These are phyloP conservation scores for Termitomyces sp. DNA, from an alignment of 768 basidiomycete genomes.

Conservation along the genomic window DNA sequence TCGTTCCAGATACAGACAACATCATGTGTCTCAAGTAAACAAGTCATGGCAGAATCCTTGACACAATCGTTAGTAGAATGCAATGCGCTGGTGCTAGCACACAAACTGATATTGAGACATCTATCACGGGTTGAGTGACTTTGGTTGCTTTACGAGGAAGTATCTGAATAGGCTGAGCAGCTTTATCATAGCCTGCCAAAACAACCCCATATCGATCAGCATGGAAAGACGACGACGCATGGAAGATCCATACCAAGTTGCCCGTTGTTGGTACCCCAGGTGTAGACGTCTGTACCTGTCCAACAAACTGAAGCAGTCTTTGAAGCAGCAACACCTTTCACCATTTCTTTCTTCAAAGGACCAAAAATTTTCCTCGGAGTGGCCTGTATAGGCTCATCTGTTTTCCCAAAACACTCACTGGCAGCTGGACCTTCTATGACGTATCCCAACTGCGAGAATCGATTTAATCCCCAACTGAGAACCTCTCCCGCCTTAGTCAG, in stretches of 20 bases:
- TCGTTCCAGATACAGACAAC: slow-evolving; percentile 84
- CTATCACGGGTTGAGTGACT: slow-evolving; percentile 62
- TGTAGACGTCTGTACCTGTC: slow-evolving; percentile 68
- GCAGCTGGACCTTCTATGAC: slow-evolving; percentile 50
- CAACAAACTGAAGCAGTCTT: slow-evolving; percentile 87
- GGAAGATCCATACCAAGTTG: slow-evolving; percentile 66
- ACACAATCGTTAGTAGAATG: not conserved
- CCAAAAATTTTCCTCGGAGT: slow-evolving; percentile 72
- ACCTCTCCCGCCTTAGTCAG: slow-evolving; percentile 80
- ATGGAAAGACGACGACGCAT: not conserved
- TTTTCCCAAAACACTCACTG: slow-evolving; percentile 29
- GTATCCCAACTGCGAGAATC: slow-evolving; percentile 89
- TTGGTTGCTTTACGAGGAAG: slow-evolving; percentile 79
- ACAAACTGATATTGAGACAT: slow-evolving; percentile 71
- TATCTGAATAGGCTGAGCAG: slow-evolving; percentile 68
- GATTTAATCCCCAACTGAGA: slow-evolving; percentile 86
- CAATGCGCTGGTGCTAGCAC: not conserved
- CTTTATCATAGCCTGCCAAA: slow-evolving; percentile 67
- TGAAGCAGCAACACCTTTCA: slow-evolving; percentile 82
- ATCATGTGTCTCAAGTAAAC: slow-evolving; percentile 73
- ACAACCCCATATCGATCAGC: not conserved
- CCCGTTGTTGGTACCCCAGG: slow-evolving; percentile 93
- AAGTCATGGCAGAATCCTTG: slow-evolving; percentile 80
- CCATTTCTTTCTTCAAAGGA: slow-evolving; percentile 69
- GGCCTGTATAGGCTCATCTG: slow-evolving; percentile 73